Evolutionary conservation across 1,284 basidiomycete genomes (phyloP).

Genomic region (Rhodotorula sp.): DNA sequence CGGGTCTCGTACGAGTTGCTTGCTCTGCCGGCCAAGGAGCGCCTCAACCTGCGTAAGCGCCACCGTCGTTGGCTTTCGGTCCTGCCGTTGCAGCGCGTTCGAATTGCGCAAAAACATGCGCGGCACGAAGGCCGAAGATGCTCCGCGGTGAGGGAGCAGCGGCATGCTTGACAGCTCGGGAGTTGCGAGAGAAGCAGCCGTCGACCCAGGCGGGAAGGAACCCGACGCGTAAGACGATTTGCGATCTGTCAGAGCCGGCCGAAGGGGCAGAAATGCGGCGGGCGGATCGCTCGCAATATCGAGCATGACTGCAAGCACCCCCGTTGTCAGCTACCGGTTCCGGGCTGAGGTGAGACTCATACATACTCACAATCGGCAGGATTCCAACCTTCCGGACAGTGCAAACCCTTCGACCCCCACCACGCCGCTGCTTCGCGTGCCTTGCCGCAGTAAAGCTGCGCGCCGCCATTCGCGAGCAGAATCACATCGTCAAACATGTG

Average conservation of each 20-base stretch:
- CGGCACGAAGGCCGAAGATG: slow-evolving; percentile 12
- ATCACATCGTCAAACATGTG: slow-evolving; percentile 77
- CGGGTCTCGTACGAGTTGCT: slow-evolving; percentile 73
- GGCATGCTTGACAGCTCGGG: not conserved
- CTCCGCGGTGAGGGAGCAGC: not conserved
- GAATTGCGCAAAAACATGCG: slow-evolving; percentile 23
- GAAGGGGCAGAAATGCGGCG: not conserved
- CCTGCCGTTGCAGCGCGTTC: slow-evolving; percentile 11
- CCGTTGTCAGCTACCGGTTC: not conserved
- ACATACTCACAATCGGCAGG: slow-evolving; percentile 67
- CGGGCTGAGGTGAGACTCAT: not conserved
- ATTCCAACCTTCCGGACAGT: slow-evolving; percentile 72
- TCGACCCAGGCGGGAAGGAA: not conserved
- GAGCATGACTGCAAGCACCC: slow-evolving; percentile 54
- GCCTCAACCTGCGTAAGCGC: slow-evolving; percentile 83
- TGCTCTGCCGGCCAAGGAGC: slow-evolving; percentile 75
- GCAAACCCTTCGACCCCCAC: slow-evolving; percentile 57
- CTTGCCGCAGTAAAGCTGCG: slow-evolving; percentile 71
- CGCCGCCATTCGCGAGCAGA: slow-evolving; percentile 69
- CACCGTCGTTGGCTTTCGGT: slow-evolving; percentile 53
- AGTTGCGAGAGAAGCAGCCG: not conserved
- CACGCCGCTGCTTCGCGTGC: slow-evolving; percentile 66
- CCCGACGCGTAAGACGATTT: not conserved
- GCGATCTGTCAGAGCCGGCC: not conserved
- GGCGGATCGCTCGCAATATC: slow-evolving; percentile 61